Evolutionary conservation across 108 stramenopile species (phyloP).

Genomic region (Pseudonitzschia multistriata): DNA sequence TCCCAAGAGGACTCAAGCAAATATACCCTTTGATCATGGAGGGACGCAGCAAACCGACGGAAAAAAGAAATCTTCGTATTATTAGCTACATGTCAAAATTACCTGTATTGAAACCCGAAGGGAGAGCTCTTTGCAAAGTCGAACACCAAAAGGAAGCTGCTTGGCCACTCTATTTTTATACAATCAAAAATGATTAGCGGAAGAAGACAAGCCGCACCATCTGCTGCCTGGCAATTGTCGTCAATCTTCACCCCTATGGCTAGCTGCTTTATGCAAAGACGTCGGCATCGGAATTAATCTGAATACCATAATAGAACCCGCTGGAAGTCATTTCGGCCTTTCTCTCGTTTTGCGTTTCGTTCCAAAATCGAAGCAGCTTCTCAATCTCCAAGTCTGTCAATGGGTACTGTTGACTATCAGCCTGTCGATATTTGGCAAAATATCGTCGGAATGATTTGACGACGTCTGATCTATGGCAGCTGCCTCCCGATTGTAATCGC

Average conservation of each 20-base stretch:
- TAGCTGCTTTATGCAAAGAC: constrained; percentile 40
- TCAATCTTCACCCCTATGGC: neutral
- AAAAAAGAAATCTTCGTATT: constrained; percentile 23
- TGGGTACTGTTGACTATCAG: constrained; percentile 58
- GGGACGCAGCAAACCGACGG: neutral
- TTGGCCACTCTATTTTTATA: constrained; percentile 74
- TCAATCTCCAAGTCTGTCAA: constrained; percentile 82
- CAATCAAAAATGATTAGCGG: neutral
- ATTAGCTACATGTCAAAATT: constrained; percentile 79
- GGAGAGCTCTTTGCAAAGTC: constrained; percentile 45
- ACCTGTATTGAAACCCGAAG: constrained; percentile 36
- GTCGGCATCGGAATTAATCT: constrained; percentile 71
- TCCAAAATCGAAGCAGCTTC: constrained; percentile 63
- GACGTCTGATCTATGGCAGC: constrained; percentile 72
- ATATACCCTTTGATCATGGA: constrained; percentile 41
- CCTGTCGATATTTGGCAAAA: constrained; percentile 76
- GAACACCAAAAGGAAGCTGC: constrained; percentile 69
- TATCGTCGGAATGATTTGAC: constrained; percentile 77
- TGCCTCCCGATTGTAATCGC: constrained; percentile 50
- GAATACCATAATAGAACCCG: constrained; percentile 73
- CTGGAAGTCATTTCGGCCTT: constrained; percentile 68
- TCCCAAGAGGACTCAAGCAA: constrained; percentile 76
- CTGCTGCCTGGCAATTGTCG: neutral
- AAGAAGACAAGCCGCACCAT: neutral
- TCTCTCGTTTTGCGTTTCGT: constrained; percentile 40